Evolutionary conservation across 2,329 filamentous ascomycete genomes (phyloP).

Genomic region (Lomentospora prolificans): DNA sequence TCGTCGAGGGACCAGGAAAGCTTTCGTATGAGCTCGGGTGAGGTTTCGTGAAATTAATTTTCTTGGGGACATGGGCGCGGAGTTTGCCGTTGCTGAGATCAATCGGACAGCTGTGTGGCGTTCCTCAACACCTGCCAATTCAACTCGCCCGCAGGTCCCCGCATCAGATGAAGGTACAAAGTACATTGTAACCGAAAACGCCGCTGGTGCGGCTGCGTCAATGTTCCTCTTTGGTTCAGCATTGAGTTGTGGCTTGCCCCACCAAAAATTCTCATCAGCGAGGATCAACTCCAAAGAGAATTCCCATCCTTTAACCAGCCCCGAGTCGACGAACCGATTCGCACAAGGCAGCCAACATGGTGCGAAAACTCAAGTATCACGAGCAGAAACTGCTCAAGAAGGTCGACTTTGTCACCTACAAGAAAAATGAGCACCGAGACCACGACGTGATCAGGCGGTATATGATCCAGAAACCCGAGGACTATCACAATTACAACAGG

Average conservation of each 20-base stretch:
- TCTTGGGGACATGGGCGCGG: neutral
- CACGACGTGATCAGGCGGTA: constrained; percentile 73
- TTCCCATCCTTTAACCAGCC: neutral
- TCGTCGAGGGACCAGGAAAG: neutral
- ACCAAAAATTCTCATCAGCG: constrained; percentile 8
- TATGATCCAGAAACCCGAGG: constrained; percentile 79
- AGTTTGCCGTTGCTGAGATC: constrained; percentile 2
- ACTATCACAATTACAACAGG: constrained; percentile 61
- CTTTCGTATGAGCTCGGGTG: neutral
- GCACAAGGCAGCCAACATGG: constrained; percentile 48
- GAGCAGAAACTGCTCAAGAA: constrained; percentile 90
- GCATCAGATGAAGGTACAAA: too few relatives aligned
- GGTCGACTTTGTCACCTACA: constrained; percentile 92
- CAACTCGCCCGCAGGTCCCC: too few relatives aligned
- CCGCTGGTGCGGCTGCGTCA: too few relatives aligned
- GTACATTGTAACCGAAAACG: too few relatives aligned
- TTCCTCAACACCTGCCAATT: too few relatives aligned
- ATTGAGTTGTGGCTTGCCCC: too few relatives aligned
- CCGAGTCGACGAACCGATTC: neutral
- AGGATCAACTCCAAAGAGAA: neutral
- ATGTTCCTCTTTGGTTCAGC: too few relatives aligned
- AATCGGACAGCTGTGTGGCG: too few relatives aligned
- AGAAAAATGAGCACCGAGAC: constrained; percentile 81
- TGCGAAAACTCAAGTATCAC: constrained; percentile 91
- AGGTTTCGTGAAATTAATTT: neutral